A percentile compares a stretch with the other conserved stretches of the same genome.
Conservation (phyloP, 2,329 filamentous ascomycete genomes). For the Rhynchosporium secalis region DNA sequence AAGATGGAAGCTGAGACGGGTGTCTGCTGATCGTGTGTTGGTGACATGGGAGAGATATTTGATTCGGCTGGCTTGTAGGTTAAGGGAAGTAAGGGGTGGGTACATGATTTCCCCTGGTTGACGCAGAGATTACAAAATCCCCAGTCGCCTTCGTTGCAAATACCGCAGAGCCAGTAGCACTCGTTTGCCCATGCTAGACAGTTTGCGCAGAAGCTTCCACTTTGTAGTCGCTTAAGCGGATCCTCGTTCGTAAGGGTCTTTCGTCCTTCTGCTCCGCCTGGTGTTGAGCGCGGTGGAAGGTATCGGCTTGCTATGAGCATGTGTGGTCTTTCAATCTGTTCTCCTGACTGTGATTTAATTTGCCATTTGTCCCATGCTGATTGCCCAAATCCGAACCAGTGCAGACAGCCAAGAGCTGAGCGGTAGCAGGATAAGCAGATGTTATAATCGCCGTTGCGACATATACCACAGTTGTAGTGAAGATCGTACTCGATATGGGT, state of each 20-base stretch:
- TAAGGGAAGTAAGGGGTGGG: slow-evolving; percentile 77
- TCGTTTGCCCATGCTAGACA: slow-evolving; percentile 74
- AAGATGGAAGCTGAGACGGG: slow-evolving; percentile 49
- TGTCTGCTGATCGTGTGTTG: slow-evolving; percentile 46
- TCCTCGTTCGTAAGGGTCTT: slow-evolving; percentile 65
- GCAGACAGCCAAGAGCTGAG: slow-evolving; percentile 70
- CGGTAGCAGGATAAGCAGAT: slow-evolving; percentile 83
- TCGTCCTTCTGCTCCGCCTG: slow-evolving; percentile 55
- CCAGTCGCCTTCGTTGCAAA: slow-evolving; percentile 92
- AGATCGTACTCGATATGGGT: slow-evolving; percentile 79
- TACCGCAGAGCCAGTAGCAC: slow-evolving; percentile 86
- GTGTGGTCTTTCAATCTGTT: slow-evolving; percentile 51
- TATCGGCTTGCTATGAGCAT: slow-evolving; percentile 60
- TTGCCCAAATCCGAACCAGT: slow-evolving; percentile 87
- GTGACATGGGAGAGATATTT: slow-evolving; percentile 43
- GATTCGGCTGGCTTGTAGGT: slow-evolving; percentile 54
- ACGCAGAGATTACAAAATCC: slow-evolving; percentile 90
- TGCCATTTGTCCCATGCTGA: slow-evolving; percentile 70
- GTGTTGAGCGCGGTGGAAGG: slow-evolving; percentile 48
- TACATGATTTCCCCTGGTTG: slow-evolving; percentile 77
- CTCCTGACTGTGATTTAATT: slow-evolving; percentile 43
- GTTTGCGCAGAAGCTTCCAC: slow-evolving; percentile 79
- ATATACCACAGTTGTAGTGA: slow-evolving; percentile 78
- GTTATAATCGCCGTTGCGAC: slow-evolving; percentile 71
- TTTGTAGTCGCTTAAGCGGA: slow-evolving; percentile 67